A percentile compares a stretch with the other conserved stretches of the same genome.
Evolutionary conservation across 345 rosid species (phyloP).

Genomic region (Moricandia arvensis): DNA sequence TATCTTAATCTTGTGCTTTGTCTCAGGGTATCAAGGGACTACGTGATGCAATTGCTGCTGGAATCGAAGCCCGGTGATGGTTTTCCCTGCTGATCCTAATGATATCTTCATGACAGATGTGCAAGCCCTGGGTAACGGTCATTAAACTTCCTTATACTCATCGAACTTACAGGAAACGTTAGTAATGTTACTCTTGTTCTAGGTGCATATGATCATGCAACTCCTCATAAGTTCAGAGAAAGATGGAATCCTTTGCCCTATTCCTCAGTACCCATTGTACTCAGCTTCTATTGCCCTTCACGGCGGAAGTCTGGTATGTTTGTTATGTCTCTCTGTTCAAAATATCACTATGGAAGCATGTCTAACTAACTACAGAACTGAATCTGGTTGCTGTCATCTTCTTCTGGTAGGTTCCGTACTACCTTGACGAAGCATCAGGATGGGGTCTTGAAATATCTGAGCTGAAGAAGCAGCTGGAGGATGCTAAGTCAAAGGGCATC

Average conservation of each 20-base stretch:
- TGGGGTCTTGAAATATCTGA: slow-evolving; percentile 92
- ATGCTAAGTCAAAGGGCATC: slow-evolving; percentile 72
- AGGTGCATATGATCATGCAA: slow-evolving; percentile 99
- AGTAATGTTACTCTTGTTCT: slow-evolving; percentile 9
- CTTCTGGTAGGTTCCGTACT: slow-evolving; percentile 74
- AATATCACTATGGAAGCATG: neutral
- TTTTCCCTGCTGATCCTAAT: slow-evolving; percentile 80
- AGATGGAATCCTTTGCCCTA: slow-evolving; percentile 93
- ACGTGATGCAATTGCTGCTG: slow-evolving; percentile 87
- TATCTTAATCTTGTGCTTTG: neutral
- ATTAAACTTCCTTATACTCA: neutral
- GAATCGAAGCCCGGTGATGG: slow-evolving; percentile 98
- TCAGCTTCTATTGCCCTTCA: slow-evolving; percentile 97
- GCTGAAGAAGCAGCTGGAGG: slow-evolving; percentile 78
- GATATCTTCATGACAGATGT: slow-evolving; percentile 93
- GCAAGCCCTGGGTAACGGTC: slow-evolving; percentile 79
- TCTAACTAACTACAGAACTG: neutral
- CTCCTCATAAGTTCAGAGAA: slow-evolving; percentile 73
- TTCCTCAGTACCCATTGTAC: slow-evolving; percentile 97
- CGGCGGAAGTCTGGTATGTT: slow-evolving; percentile 81
- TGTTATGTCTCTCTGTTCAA: neutral
- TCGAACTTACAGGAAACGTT: neutral
- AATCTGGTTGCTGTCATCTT: neutral
- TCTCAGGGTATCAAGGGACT: slow-evolving; percentile 86
- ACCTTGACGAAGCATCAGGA: slow-evolving; percentile 86